Base-by-base conservation (phyloP, 495 filamentous ascomycete species). In the Trichoderma reesei region DNA sequence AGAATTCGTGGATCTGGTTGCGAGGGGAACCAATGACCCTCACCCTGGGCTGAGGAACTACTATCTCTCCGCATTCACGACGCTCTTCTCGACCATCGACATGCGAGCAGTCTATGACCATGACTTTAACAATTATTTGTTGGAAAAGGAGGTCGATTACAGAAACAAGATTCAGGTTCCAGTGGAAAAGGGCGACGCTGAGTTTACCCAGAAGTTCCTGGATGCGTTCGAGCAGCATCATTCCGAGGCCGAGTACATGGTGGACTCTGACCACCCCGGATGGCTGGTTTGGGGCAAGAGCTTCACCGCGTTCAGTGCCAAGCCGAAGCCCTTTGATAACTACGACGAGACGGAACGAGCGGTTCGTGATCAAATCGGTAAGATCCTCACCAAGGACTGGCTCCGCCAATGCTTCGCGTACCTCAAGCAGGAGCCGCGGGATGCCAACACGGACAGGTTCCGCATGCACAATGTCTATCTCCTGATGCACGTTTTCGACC, bases 201-300 rank as follows among this genome's bases (percentile, higher is more conserved):
- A 81, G 14, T 93, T 90, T 82, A 98, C 94, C 0, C 69, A 88
- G 64, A 78, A 88, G 26, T 95, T 89, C 68, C 77, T 99, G 3
- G 76, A 83, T 0, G 83, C 83, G 69, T 98, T 98, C 74, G 86
- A 88, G 13, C 80, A 88, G 39, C 26, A 20, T 16, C 86, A 88
- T 34, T 88, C 92, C 63, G 70, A 72, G 1, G 85, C 90, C 6
- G 83, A 96, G 63, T 95, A 92, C 72, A 96, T 90, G 67, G 85
- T 97, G 63, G 94, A 99, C 70, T 83, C 84, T 63, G 93, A 96
- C 70, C 89, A 96, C 74, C 90, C 92, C 10, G 94, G 94, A 33
- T 99, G 94, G 94, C 82, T 99, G n/a, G 90, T 94, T 7, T 99
- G 94, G 94, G 85, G 84, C 13, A 88, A 95, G 71, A 83, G 80